Base-by-base conservation (phyloP, 257 asterid genomes). In the Voacanga thouarsii region DNA sequence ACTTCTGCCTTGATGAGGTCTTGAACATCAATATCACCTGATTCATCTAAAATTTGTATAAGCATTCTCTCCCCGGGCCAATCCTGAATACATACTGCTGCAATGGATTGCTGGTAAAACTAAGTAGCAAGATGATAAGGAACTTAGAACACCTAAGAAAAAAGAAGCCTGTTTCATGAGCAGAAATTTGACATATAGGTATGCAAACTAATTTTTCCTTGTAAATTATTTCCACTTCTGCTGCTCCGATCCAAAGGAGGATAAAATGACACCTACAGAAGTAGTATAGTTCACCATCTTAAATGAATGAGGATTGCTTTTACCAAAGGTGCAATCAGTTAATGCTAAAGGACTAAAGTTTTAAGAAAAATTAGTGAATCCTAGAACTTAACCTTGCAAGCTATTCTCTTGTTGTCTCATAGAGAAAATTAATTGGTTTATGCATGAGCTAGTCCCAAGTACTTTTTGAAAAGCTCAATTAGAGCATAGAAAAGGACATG, bases 61-160 rank as follows among this genome's bases (percentile, higher is more conserved):
- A 94, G 95, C 96, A 94, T 89, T 88, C 92, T 90, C 76, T 89
- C 97, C 85, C 86, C 88, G 15, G 98, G 98, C 98, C 97, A 94
- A 84, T 94, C 98, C 83, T 89, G 98, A 82, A 83, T 63, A 61
- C 96, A 92, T 72, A 85, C 96, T 7, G 98, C 96, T 78, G 92
- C 92, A 77, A 94, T 94, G 3, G 97, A 94, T 81, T 94, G 97
- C 78, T 88, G 94, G 86, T 92, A 94, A 77, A 94, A 97, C 98
- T 94, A 96, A 82, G 82, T 33, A 81, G 70, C 59, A 78, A 79
- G 80, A 78, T 53, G 41, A 74, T 12, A 44, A 53, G 56, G 71
- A 81, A 63, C 71, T 78, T 73, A 65, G 81, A 77, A 82, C 73
- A 64, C 26, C 21, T 7, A 14, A 5, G 16, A 23, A 57, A 0